Conservation (phyloP, 176 grass and related monocot genomes). For the Chloris gayana region DNA sequence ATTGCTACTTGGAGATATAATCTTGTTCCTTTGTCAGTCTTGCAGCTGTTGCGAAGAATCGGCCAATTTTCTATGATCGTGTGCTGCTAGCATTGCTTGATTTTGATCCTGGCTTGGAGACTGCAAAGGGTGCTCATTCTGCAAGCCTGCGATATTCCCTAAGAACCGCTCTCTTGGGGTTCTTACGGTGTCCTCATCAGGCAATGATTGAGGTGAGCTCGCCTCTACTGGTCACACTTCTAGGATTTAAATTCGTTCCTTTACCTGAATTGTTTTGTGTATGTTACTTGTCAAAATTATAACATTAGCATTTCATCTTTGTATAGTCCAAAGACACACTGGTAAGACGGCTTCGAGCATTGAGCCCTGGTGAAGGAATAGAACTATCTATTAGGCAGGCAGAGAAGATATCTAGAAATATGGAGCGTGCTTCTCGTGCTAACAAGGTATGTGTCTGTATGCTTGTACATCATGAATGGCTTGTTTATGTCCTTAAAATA, state of each 20-base stretch:
- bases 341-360: constrained; percentile 58
- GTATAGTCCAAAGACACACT: constrained; percentile 82
- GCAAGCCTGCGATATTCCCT: constrained; percentile 81
- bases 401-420: constrained; percentile 90
- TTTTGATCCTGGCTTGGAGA: constrained; percentile 74
- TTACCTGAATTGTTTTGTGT: not conserved
- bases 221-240: constrained; percentile 2
- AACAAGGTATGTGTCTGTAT: constrained; percentile 58
- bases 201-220: constrained; percentile 73
- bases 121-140: constrained; percentile 60
- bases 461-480: not conserved
- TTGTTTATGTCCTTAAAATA: constrained; percentile 12
- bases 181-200: constrained; percentile 75
- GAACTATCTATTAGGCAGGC: constrained; percentile 91
- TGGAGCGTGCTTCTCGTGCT: constrained; percentile 67
- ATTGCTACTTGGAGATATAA: constrained; percentile 41
- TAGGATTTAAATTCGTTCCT: not conserved
- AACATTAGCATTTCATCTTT: constrained; percentile 27
- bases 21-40: constrained; percentile 63
- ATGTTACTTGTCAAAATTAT: constrained; percentile 38
- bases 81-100: constrained; percentile 67
- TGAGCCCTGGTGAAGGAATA: constrained; percentile 85
- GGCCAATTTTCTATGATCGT: constrained; percentile 61
- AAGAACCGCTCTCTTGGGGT: constrained; percentile 77
- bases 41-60: constrained; percentile 85